A percentile compares a stretch with the other conserved stretches of the same genome.
phyloP scores from a whole-genome alignment of 2,329 filamentous ascomycete genomes.

The Ascochyta clinopodiicola region DNA sequence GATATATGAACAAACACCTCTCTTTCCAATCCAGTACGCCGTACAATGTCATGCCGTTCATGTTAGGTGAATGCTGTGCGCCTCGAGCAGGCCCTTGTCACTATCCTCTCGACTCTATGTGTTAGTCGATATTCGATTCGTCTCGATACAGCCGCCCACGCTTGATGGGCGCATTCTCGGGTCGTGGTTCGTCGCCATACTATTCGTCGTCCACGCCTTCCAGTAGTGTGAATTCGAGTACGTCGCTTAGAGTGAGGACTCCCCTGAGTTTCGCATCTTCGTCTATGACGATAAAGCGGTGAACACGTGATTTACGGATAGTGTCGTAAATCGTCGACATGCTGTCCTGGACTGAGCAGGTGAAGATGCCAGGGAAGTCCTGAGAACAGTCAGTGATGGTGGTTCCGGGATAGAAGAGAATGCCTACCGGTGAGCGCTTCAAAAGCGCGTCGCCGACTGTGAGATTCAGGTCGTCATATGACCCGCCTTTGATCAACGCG shows the following conservation, averaged over 20 bases:
- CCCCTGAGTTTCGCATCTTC: constrained; percentile 85
- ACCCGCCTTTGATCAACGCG: constrained; percentile 89
- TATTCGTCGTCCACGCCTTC: constrained; percentile 69
- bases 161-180: neutral
- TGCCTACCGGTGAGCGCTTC: constrained; percentile 74
- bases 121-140: neutral
- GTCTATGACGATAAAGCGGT: constrained; percentile 91
- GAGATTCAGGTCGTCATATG: constrained; percentile 87
- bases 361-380: constrained; percentile 97
- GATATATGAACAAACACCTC: constrained; percentile 14
- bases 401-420: neutral
- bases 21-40: constrained; percentile 8
- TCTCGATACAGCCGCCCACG: neutral
- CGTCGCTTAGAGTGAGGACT: constrained; percentile 92
- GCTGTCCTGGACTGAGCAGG: constrained; percentile 88
- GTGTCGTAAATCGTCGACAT: constrained; percentile 97
- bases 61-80: neutral
- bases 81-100: neutral
- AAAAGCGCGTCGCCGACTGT: constrained; percentile 88
- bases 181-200: constrained; percentile 3
- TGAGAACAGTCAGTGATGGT: constrained; percentile 43
- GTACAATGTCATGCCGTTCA: constrained; percentile 5
- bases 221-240: constrained; percentile 90
- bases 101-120: neutral
- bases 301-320: constrained; percentile 91